Evolutionary conservation across 495 filamentous ascomycete species (phyloP), one percentile per base, ranked within the genome.

Genomic region (Aspergillus ellipticus): DNA sequence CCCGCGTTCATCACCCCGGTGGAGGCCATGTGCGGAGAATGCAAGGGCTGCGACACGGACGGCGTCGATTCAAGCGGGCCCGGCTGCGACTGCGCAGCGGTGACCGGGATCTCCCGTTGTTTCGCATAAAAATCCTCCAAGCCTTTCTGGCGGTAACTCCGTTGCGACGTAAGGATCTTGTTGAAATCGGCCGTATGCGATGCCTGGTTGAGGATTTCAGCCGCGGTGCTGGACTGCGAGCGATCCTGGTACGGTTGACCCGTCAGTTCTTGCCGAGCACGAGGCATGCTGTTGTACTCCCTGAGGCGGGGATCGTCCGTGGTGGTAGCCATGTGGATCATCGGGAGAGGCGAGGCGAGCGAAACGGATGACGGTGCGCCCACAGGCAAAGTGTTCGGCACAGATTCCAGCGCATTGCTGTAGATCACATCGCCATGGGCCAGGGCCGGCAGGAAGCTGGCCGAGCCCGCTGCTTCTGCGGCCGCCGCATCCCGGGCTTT

Each of bases 191-290:
- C 89, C 4, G 92, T 86, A 39, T 94, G 90, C 28, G 88, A 81
- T 26, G 92, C 92, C 64, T 97, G 92, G 49, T 89, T 89, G 55
- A 95, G 75, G 53, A 97, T 85, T 59, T 97, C 93, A n/a, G 83
- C 72, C 4, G 85, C 78, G n/a, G 88, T 81, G 60, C 85, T 93
- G 15, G 89, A 75, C 68, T 92, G 88, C 11, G 84, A 88, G 46
- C 89, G 82, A 67, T 97, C 95, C 68, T 91, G 87, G 69, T 96
- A 98, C 2, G 92, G 80, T 21, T 87, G 85, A 17, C 94, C 95
- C 3, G 89, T 85, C 54, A 96, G 82, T 66, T 97, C 94, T 66
- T 97, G 94, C 24, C 92, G 82, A 6, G 90, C 86, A 53, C 94
- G 89, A 39, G 92, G 82, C 55, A 96, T 87, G 61, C 79, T 87